Conservation (phyloP, 441 rosid species). For the Manihot esculenta region DNA sequence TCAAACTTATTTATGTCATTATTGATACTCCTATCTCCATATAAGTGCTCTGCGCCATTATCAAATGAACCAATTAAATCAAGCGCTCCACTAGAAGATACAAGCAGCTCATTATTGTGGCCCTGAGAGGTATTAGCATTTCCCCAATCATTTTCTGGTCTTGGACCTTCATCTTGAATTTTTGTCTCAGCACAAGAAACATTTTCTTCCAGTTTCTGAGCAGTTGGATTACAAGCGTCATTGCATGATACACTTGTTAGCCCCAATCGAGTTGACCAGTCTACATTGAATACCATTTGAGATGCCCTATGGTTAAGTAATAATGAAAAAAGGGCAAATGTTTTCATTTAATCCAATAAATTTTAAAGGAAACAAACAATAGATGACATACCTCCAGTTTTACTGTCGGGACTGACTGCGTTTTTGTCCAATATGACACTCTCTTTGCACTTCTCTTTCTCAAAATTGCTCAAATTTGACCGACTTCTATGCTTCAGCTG, state of each 20-base stretch:
- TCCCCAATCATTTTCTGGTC: slow-evolving; percentile 28
- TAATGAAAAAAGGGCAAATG: neutral
- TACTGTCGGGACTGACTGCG: slow-evolving; percentile 21
- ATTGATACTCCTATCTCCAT: slow-evolving; percentile 20
- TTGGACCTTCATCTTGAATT: slow-evolving; percentile 21
- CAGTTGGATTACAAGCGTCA: slow-evolving; percentile 23
- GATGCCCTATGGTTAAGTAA: slow-evolving; percentile 11
- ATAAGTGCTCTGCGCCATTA: slow-evolving; percentile 24
- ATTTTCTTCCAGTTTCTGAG: slow-evolving; percentile 27
- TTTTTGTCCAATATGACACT: slow-evolving; percentile 17
- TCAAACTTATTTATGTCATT: slow-evolving; percentile 30
- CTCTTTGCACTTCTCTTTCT: slow-evolving; percentile 26
- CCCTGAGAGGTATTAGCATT: slow-evolving; percentile 23
- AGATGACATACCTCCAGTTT: slow-evolving; percentile 29
- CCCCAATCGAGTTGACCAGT: slow-evolving; percentile 23
- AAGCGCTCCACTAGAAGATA: slow-evolving; percentile 43
- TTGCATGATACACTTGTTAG: slow-evolving; percentile 19
- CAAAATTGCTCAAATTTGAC: slow-evolving; percentile 19
- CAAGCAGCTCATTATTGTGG: slow-evolving; percentile 26
- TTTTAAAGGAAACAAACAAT: neutral
- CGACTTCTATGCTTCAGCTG: slow-evolving; percentile 20
- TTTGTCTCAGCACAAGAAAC: slow-evolving; percentile 14
- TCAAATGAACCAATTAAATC: slow-evolving; percentile 74
- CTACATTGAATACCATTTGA: slow-evolving; percentile 25
- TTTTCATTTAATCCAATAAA: slow-evolving; percentile 4